Evolutionary conservation across 2,329 filamentous ascomycete species (phyloP).

Genomic region (Fusarium sp.): DNA sequence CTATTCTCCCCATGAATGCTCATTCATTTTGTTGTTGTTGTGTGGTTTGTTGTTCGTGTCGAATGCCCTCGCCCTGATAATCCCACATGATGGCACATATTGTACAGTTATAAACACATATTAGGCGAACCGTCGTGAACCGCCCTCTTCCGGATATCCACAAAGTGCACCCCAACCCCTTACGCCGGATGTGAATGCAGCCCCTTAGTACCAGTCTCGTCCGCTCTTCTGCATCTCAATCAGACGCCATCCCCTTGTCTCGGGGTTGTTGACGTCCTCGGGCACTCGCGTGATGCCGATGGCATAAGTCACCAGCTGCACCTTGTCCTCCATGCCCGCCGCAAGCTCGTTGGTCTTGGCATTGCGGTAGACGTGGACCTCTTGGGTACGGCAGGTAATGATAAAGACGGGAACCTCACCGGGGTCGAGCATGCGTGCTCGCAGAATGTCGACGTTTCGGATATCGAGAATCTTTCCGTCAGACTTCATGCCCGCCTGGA

Average conservation of each 20-base stretch:
- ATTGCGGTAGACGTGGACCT: conserved; percentile 97
- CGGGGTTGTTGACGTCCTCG: conserved; percentile 96
- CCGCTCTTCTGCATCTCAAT: conserved; percentile 99
- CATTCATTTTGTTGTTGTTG: conserved; percentile 21
- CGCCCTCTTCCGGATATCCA: conserved; percentile 37
- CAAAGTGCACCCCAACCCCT: conserved; percentile 36
- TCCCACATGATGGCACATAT: conserved; percentile 47
- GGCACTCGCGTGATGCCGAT: conserved; percentile 94
- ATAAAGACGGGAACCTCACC: conserved; percentile 96
- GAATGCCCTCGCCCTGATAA: conserved; percentile 39
- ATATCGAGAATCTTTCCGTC: conserved; percentile 97
- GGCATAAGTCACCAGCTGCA: conserved; percentile 97
- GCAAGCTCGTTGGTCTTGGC: conserved; percentile 90
- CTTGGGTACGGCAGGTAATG: conserved; percentile 94
- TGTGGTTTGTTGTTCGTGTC: conserved; percentile 37
- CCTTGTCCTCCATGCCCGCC: conserved; percentile 98
- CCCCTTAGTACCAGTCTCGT: conserved; percentile 77
- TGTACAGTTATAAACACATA: conserved; percentile 51
- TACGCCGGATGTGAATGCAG: conserved; percentile 37
- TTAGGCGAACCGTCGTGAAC: conserved; percentile 31
- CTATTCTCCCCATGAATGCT: conserved; percentile 32
- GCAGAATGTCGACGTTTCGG: conserved; percentile 88
- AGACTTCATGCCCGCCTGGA: conserved; percentile 90
- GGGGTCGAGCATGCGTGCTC: conserved; percentile 83
- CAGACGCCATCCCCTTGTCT: conserved; percentile 95